A percentile compares a stretch with the other conserved stretches of the same genome.
Conservation (phyloP, 2,329 filamentous ascomycete genomes). For the Plectosphaerella sp. region DNA sequence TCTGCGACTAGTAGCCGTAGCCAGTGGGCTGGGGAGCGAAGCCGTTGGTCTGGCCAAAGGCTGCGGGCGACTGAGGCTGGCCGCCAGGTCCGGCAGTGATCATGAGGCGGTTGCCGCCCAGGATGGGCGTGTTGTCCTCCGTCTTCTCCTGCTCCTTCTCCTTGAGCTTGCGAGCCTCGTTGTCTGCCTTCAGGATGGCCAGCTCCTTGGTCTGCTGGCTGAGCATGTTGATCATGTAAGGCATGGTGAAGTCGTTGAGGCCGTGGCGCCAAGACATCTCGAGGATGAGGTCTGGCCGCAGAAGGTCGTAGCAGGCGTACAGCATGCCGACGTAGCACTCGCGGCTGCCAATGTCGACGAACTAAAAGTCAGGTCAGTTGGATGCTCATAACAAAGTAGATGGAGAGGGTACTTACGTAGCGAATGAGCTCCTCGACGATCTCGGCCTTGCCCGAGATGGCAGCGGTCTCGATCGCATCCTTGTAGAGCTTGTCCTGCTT, state of each 20-base stretch:
- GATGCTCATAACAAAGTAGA: conserved; percentile 3
- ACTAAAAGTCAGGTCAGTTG: conserved; percentile 52
- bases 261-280: conserved; percentile 97
- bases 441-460: conserved; percentile 83
- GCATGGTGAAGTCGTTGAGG: conserved; percentile 96
- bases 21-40: conserved; percentile 87
- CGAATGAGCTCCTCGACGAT: conserved; percentile 93
- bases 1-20: conserved; percentile 51
- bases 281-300: conserved; percentile 86
- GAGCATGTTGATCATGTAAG: conserved; percentile 99
- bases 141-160: conserved; percentile 73
- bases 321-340: conserved; percentile 99
- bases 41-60: conserved; percentile 78
- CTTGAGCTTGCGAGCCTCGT: conserved; percentile 83
- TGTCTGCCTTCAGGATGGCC: conserved; percentile 83
- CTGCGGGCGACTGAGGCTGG: conserved; percentile 51
- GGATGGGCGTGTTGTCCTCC: conserved; percentile 89
- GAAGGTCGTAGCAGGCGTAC: conserved; percentile 96
- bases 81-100: conserved; percentile 79
- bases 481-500: conserved; percentile 99
- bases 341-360: conserved; percentile 97
- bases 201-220: conserved; percentile 86
- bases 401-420: conserved; percentile 70
- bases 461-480: conserved; percentile 96
- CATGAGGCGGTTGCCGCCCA: conserved; percentile 86